These are phyloP conservation scores for Trametes elegans DNA, from an alignment of 768 basidiomycete species.

Conservation along the genomic window DNA sequence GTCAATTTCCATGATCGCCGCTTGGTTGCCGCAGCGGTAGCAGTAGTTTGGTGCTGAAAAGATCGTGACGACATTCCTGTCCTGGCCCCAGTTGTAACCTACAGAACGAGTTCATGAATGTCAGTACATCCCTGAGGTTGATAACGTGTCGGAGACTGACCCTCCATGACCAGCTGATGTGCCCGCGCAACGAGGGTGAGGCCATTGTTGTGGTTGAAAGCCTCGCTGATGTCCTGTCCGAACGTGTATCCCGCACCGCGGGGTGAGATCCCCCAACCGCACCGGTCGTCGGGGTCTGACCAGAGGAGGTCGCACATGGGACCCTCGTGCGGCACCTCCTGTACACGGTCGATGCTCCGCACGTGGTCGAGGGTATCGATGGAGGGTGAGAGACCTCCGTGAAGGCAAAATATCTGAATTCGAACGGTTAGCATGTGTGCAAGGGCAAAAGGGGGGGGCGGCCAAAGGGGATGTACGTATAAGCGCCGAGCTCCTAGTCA, in stretches of 20 bases:
- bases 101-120: not conserved
- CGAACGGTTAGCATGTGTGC: not conserved
- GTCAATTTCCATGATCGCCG: constrained; percentile 99
- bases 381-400: constrained; percentile 96
- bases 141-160: constrained; percentile 50
- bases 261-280: constrained; percentile 99
- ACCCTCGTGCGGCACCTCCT: constrained; percentile 99
- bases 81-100: constrained; percentile 98
- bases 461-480: too few species aligned
- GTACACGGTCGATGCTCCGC: constrained; percentile 96
- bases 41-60: constrained; percentile 99
- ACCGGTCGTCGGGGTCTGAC: constrained; percentile 99
- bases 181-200: constrained; percentile 92
- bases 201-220: constrained; percentile 99
- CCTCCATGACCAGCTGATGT: constrained; percentile 97
- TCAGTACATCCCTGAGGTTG: not conserved
- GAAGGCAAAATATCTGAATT: constrained; percentile 93
- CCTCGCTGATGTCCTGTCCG: constrained; percentile 98
- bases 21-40: constrained; percentile 99
- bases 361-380: constrained; percentile 99
- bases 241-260: constrained; percentile 99
- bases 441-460: not conserved
- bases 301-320: constrained; percentile 99
- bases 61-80: constrained; percentile 98
- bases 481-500: constrained; percentile 4